Base-by-base conservation (phyloP, 495 filamentous ascomycete species). In the Clohesyomyces aquaticus region DNA sequence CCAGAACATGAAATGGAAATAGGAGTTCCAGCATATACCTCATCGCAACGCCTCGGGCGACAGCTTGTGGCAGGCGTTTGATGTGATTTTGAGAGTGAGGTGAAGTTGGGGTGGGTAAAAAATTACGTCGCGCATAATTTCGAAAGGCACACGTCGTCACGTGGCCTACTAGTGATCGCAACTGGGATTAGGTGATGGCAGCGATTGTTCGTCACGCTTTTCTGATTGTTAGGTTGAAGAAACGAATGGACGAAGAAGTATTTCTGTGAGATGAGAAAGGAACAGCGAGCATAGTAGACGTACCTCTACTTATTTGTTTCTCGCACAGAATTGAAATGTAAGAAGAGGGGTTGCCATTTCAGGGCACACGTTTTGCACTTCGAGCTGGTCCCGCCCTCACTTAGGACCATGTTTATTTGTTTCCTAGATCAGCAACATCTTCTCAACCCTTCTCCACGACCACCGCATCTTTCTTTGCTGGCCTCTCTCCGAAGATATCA, bases 401-500 rank as follows among this genome's bases (percentile, higher is more conserved):
- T 21, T 55, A 12, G n/a, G 53, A 11, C 28, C 18, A 45, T 11
- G n/a, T n/a, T n/a, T 14, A 14, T 25, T 42, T 26, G 10, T 10
- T 45, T 9, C 14, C 19, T 25, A 11, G 11, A 26, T 23, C 29
- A 29, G 42, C 8, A 11, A 18, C 28, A 56, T 28, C 21, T 18
- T 4, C 57, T 60, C n/a, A 61, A 27, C 64, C 53, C 29, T 67
- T 61, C 46, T 64, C 61, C 18, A 75, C 76, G 38, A 88, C 68
- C 72, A 83, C 86, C 1, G 88, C 88, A 70, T 93, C 87, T 52
- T 81, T 77, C 80, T 86, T 95, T 23, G 82, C 76, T 50, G 88
- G 88, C 72, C 94, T 78, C 69, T 85, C 78, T 29, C 94, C 94
- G 76, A 98, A 98, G 46, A 98, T 94, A 18, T 89, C 91, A 65